Evolutionary conservation across 2,329 filamentous ascomycete species (phyloP).

Genomic region (Microcyclospora tardicrescens): DNA sequence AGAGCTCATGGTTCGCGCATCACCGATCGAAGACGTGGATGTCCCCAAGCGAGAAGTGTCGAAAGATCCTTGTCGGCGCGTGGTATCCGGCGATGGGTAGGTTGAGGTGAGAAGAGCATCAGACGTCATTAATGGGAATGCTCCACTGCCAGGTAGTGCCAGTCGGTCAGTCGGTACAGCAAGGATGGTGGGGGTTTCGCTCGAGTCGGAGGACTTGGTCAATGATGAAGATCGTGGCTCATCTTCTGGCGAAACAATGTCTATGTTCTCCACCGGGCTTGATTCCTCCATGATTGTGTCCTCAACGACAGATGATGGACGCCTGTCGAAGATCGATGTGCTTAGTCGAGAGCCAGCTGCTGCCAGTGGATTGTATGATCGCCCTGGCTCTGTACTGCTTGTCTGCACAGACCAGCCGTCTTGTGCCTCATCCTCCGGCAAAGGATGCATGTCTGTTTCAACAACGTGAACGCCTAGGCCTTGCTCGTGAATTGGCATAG

Average conservation of each 20-base stretch:
- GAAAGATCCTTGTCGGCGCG: conserved; percentile 50
- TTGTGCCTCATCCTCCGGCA: conserved; percentile 3
- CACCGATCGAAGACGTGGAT: conserved; percentile 57
- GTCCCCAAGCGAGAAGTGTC: conserved; percentile 63
- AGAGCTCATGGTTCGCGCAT: conserved; percentile 59
- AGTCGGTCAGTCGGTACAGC: conserved; percentile 25
- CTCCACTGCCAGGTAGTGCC: conserved; percentile 21
- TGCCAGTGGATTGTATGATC: conserved; percentile 4
- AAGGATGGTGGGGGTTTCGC: conserved; percentile 25
- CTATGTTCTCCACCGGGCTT: conserved; percentile 28
- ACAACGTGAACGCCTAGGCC: conserved; percentile 19
- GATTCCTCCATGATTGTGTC: conserved; percentile 24
- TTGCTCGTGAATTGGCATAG: conserved; percentile 7
- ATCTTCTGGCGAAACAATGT: conserved; percentile 35
- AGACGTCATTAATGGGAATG: conserved; percentile 48
- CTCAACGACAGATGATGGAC: conserved; percentile 20
- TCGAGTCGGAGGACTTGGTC: conserved; percentile 38
- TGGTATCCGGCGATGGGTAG: conserved; percentile 50
- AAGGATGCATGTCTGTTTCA: conserved; percentile 12
- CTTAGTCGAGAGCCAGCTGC: conserved; percentile 5
- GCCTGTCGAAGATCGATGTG: conserved; percentile 14
- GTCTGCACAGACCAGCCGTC: conserved; percentile 12
- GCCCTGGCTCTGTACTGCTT: conserved; percentile 12
- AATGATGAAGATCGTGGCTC: conserved; percentile 36
- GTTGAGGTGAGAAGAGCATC: conserved; percentile 46